Conservation (phyloP, 345 rosid species). For the Rhizophora mangle region DNA sequence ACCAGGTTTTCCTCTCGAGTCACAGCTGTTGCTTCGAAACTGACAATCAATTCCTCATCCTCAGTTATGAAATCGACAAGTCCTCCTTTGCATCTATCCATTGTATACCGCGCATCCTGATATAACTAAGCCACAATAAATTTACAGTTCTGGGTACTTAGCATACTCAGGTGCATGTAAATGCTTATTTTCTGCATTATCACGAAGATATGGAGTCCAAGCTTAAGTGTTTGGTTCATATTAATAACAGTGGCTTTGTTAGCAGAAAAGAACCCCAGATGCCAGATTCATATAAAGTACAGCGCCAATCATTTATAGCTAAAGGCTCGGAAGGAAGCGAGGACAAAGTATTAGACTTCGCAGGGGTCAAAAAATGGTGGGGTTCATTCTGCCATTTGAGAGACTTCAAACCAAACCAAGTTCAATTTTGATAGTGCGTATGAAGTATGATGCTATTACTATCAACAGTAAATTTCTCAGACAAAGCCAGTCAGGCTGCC, state of each 20-base stretch:
- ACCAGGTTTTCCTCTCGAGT: conserved; percentile 14
- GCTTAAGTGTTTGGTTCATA: neutral
- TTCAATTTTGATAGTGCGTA: neutral
- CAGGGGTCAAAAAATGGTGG: conserved; percentile 36
- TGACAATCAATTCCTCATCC: conserved; percentile 3
- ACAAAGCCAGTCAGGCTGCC: too few relatives aligned
- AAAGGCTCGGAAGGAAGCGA: conserved; percentile 12
- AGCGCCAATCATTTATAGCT: conserved; percentile 15
- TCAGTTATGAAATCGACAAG: neutral
- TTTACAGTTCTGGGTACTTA: neutral
- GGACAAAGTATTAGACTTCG: conserved; percentile 1
- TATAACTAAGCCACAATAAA: too few relatives aligned
- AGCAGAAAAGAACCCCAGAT: neutral
- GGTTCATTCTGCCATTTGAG: conserved; percentile 23
- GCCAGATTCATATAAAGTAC: conserved; percentile 12
- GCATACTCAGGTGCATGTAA: neutral
- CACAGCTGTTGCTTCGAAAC: conserved; percentile 1
- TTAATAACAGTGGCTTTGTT: neutral
- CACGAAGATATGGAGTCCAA: too few relatives aligned
- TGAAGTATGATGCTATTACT: neutral
- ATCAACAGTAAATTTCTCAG: neutral
- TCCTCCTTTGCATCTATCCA: neutral
- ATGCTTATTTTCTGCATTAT: neutral
- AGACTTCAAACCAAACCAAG: neutral
- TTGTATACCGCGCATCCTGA: too few relatives aligned